Conservation (phyloP, 176 grass and related monocot genomes). For the Neostapfia colusana region DNA sequence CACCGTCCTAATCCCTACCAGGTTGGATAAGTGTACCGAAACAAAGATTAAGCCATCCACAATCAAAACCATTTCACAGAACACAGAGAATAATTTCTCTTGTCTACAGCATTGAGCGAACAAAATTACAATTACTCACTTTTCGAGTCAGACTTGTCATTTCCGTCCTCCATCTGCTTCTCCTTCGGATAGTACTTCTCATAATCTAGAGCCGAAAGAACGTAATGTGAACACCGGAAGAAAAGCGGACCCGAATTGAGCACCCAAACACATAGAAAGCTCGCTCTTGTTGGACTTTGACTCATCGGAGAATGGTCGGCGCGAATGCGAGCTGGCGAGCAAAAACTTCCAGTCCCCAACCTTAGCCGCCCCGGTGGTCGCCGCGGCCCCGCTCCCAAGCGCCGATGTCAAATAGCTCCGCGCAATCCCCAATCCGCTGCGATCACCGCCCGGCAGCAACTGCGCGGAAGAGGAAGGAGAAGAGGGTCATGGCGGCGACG, state of each 20-base stretch:
- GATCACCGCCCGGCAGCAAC: conserved; percentile 44
- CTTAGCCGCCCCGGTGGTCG: conserved; percentile 27
- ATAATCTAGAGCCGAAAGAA: conserved; percentile 52
- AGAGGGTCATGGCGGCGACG: conserved; percentile 56
- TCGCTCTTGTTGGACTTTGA: conserved; percentile 83
- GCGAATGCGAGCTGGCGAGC: conserved; percentile 54
- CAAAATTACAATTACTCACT: conserved; percentile 39
- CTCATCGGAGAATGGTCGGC: conserved; percentile 54
- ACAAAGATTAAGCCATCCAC: background rate
- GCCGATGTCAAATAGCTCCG: conserved; percentile 62
- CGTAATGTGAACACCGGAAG: background rate
- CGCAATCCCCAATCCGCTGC: conserved; percentile 39
- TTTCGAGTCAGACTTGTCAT: conserved; percentile 67
- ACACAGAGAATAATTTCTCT: background rate
- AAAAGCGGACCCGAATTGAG: background rate
- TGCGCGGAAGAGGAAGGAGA: conserved; percentile 53
- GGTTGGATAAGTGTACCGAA: background rate
- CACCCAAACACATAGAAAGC: conserved; percentile 28
- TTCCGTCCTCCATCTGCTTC: conserved; percentile 67
- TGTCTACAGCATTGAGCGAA: conserved; percentile 20
- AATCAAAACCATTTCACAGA: background rate
- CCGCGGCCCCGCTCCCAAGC: conserved; percentile 28
- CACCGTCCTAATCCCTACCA: background rate
- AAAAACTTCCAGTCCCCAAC: conserved; percentile 61
- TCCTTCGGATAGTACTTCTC: conserved; percentile 74